Percentiles rank a stretch among this genome's conserved stretches.
Evolutionary conservation across 1,284 basidiomycete genomes (phyloP).

Genomic region (Athelia sp.): DNA sequence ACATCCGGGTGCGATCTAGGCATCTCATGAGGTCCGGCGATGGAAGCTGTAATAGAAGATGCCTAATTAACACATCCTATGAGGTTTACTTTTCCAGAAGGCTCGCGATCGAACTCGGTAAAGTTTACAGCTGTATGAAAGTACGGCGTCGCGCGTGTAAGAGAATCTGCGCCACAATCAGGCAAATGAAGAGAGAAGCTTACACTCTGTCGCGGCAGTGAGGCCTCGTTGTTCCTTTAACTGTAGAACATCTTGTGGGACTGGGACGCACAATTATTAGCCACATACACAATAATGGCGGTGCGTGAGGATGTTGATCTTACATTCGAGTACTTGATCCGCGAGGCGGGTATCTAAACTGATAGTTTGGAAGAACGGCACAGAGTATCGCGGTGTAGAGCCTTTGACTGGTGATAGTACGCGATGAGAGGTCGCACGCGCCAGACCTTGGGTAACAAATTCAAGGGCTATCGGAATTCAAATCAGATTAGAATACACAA

Average conservation of each 20-base stretch:
- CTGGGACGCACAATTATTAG: constrained; percentile 25
- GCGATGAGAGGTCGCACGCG: constrained; percentile 65
- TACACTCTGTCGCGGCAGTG: constrained; percentile 57
- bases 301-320: constrained; percentile 12
- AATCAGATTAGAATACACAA: constrained; percentile 19
- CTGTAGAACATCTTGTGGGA: constrained; percentile 54
- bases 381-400: constrained; percentile 55
- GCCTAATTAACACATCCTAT: constrained; percentile 70
- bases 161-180: background rate
- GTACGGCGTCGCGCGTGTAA: background rate
- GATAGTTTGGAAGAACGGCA: constrained; percentile 74
- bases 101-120: constrained; percentile 60
- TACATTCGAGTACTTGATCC: constrained; percentile 46
- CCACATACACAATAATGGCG: background rate
- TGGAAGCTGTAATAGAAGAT: too few species aligned
- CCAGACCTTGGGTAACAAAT: constrained; percentile 58
- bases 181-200: constrained; percentile 18
- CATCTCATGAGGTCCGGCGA: too few species aligned
- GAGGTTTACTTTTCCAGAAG: constrained; percentile 65
- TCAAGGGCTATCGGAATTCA: constrained; percentile 42
- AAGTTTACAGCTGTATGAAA: constrained; percentile 62
- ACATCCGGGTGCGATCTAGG: too few species aligned
- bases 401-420: constrained; percentile 56
- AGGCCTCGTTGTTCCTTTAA: constrained; percentile 51
- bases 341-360: constrained; percentile 42